Conservation (phyloP, 805 yeast genomes). For the Cyberlindnera euphorbiae region DNA sequence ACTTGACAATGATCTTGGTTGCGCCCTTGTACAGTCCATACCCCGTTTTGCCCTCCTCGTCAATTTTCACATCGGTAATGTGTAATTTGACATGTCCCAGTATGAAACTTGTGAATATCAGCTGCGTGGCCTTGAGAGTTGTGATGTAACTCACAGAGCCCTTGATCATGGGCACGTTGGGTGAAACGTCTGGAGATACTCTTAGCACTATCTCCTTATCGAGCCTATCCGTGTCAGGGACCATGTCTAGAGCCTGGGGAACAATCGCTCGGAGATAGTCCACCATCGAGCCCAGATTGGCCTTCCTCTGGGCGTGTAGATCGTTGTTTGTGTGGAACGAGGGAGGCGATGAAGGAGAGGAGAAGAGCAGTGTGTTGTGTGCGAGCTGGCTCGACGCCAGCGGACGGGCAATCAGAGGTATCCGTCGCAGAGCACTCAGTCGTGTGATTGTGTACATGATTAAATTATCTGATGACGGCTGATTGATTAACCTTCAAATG, state of each 20-base stretch:
- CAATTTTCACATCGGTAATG: conserved; percentile 28
- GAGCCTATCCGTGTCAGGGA: conserved; percentile 41
- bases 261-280: conserved; percentile 42
- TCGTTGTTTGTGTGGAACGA: conserved; percentile 11
- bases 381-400: background rate
- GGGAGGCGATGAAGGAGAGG: conserved; percentile 2
- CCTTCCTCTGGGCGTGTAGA: conserved; percentile 5
- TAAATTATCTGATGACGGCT: no score
- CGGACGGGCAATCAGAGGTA: background rate
- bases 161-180: conserved; percentile 49
- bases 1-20: conserved; percentile 48
- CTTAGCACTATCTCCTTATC: conserved; percentile 46
- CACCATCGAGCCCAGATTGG: conserved; percentile 52
- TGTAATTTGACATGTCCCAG: conserved; percentile 49
- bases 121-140: conserved; percentile 50
- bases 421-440: background rate
- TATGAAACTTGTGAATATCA: conserved; percentile 51
- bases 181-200: conserved; percentile 48
- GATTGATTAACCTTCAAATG: no score
- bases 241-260: conserved; percentile 44
- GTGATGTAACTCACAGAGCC: conserved; percentile 55
- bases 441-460: no score
- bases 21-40: conserved; percentile 24
- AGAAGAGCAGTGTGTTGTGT: background rate
- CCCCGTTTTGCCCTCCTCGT: conserved; percentile 9